These are phyloP conservation scores for Epichloe gansuensis DNA, from an alignment of 2,329 filamentous ascomycete species.

Conservation along the genomic window DNA sequence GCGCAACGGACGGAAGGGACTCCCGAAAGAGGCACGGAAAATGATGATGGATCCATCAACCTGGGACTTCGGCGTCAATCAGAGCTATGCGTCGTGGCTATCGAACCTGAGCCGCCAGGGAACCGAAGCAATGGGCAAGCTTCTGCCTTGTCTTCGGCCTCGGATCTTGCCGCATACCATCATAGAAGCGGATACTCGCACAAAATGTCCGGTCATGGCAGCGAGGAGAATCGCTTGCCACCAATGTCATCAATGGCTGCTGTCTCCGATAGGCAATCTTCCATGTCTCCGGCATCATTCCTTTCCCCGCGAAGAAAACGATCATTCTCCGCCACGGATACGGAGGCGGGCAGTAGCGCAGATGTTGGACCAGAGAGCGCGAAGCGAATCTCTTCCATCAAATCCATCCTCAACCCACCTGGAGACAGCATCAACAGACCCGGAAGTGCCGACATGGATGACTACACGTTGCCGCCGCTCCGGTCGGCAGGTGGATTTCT, in stretches of 20 bases:
- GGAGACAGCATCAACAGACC: slow-evolving; percentile 12
- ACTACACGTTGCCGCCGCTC: slow-evolving; percentile 30
- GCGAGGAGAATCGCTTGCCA: slow-evolving; percentile 46
- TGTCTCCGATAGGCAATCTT: slow-evolving; percentile 38
- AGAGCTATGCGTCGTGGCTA: slow-evolving; percentile 29
- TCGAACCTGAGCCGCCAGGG: slow-evolving; percentile 31
- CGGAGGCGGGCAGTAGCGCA: slow-evolving; percentile 27
- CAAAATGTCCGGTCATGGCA: slow-evolving; percentile 29
- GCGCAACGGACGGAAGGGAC: slow-evolving; percentile 24
- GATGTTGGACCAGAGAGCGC: slow-evolving; percentile 34
- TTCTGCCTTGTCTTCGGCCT: slow-evolving; percentile 29
- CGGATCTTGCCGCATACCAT: slow-evolving; percentile 40
- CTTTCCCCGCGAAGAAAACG: slow-evolving; percentile 51
- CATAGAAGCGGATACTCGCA: slow-evolving; percentile 29
- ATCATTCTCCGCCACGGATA: slow-evolving; percentile 51
- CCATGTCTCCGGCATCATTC: slow-evolving; percentile 49
- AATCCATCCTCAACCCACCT: slow-evolving; percentile 57
- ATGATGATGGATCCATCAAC: slow-evolving; percentile 54
- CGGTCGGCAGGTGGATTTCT: slow-evolving; percentile 25
- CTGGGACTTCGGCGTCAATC: slow-evolving; percentile 42
- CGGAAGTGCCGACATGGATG: slow-evolving; percentile 24
- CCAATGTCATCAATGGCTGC: slow-evolving; percentile 37
- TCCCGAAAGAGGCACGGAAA: slow-evolving; percentile 43
- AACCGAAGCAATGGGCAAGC: slow-evolving; percentile 30
- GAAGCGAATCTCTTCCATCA: slow-evolving; percentile 62